Conservation (phyloP, 192 early-diverging fungal genomes). For the Podila epicladia region DNA sequence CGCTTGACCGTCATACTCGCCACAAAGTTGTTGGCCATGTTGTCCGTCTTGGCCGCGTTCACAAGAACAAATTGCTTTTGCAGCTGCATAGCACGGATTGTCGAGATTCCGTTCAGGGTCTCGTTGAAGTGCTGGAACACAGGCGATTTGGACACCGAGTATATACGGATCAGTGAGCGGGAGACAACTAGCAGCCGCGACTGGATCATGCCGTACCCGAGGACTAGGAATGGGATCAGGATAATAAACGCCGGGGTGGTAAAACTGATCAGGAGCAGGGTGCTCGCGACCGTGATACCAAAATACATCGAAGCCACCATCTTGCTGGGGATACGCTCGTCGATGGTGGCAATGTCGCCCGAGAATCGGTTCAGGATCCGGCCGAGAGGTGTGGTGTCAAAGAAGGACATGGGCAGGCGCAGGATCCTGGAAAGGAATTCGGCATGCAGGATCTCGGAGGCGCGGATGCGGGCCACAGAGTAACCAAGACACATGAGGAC, state of each 20-base stretch:
- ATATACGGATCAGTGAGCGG: constrained; percentile 73
- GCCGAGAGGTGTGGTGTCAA: constrained; percentile 73
- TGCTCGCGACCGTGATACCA: constrained; percentile 30
- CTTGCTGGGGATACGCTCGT: constrained; percentile 31
- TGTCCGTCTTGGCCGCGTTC: constrained; percentile 46
- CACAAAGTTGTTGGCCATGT: constrained; percentile 31
- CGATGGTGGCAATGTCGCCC: constrained; percentile 22
- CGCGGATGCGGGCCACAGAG: constrained; percentile 57
- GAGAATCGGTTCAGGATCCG: constrained; percentile 72
- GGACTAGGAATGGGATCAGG: constrained; percentile 15
- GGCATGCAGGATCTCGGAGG: constrained; percentile 67
- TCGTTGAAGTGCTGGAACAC: constrained; percentile 71
- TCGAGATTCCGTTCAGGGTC: constrained; percentile 60
- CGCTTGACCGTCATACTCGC: constrained; percentile 16
- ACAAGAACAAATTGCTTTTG: constrained; percentile 64
- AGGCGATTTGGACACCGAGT: constrained; percentile 76
- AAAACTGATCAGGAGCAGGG: constrained; percentile 17
- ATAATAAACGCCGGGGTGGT: constrained; percentile 24
- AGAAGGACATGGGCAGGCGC: constrained; percentile 68
- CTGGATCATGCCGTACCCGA: constrained; percentile 47
- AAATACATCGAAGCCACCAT: constrained; percentile 23
- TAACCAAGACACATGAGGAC: constrained; percentile 16
- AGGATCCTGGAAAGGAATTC: constrained; percentile 72
- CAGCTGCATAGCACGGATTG: constrained; percentile 59
- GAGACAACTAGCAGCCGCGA: constrained; percentile 65